Conservation (phyloP, 495 filamentous ascomycete species). For the Penicillium tannophilum region DNA sequence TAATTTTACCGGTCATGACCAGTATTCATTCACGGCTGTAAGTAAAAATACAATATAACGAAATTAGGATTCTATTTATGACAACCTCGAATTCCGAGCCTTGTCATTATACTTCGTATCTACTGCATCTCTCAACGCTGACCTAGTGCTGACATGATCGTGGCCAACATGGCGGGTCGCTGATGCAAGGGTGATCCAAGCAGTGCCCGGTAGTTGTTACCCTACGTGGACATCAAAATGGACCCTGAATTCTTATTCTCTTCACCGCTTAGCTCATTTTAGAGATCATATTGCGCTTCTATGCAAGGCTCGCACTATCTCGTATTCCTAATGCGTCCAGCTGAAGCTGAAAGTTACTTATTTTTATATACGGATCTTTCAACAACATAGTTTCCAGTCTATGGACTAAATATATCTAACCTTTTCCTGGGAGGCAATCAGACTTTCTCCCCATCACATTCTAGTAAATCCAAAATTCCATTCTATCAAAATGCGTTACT, state of each 20-base stretch:
- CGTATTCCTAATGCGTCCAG: conserved; percentile 14
- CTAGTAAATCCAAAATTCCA: conserved; percentile 12
- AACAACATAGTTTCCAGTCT: background rate
- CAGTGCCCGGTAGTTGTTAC: conserved; percentile 8
- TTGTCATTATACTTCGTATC: conserved; percentile 9
- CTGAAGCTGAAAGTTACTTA: conserved; percentile 9
- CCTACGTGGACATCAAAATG: conserved; percentile 11
- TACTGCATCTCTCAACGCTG: conserved; percentile 5
- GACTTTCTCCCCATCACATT: background rate
- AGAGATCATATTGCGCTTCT: conserved; percentile 7
- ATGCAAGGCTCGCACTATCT: conserved; percentile 8
- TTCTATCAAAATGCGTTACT: conserved; percentile 17
- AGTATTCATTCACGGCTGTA: conserved; percentile 10
- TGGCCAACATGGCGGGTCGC: conserved; percentile 4
- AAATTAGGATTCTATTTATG: conserved; percentile 7
- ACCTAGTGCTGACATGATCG: conserved; percentile 9
- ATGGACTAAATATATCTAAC: background rate
- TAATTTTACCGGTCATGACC: conserved; percentile 1
- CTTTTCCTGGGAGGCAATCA: background rate
- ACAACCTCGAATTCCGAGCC: conserved; percentile 10
- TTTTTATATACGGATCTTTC: background rate
- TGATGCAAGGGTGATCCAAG: conserved; percentile 8
- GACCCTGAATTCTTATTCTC: background rate
- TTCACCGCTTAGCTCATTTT: conserved; percentile 10
- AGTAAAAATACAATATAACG: conserved; percentile 10